Evolutionary conservation across 495 filamentous ascomycete genomes (phyloP), one percentile per base, ranked within the genome.

Genomic region (Tuber borchii): DNA sequence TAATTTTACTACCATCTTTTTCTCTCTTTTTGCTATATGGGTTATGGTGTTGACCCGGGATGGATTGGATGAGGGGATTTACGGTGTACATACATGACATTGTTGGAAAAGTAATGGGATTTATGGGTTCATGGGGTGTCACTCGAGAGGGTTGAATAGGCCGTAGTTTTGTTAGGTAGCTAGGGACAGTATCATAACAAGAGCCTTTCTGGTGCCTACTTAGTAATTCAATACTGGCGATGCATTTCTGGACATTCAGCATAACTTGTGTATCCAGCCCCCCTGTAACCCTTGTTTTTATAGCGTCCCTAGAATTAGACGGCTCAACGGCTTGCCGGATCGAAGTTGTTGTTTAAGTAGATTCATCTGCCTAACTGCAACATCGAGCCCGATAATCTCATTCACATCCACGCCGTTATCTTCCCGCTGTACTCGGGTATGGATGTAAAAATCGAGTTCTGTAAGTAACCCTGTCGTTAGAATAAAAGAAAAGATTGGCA

Each of bases 331-430:
- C 39, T 77, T 44, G 5, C 80, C 77, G 26, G 73, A 72, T 51
- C 75, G 75, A n/a, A 82, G 37, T 37, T 80, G 80, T n/a, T 74
- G 75, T 48, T 82, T 77, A 26, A 82, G 40, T 19, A 82, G 10
- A 45, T 76, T 75, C 80, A 82, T 82, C 71, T 82, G 81, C 56
- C 74, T 77, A n/a, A 82, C 80, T 6, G 81, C 81, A 31, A 82
- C 73, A 76, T 82, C 81, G 26, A 82, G 56, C 43, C 77, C 74
- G 43, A 82, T 80, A 69, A 82, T 71, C 22, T 78, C 80, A 22
- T 73, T 74, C 43, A 65, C 48, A n/a, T 71, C 71, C 46, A 77
- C 48, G 31, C 65, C 69, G 45, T 42, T 40, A 69, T 51, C 68
- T 12, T 73, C 76, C 42, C 69, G 42, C 16, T 34, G 45, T 39